Percentiles rank a stretch among this genome's conserved stretches.
phyloP scores from a whole-genome alignment of 139 green algal species.

The Limnomonas spitsbergensis region DNA sequence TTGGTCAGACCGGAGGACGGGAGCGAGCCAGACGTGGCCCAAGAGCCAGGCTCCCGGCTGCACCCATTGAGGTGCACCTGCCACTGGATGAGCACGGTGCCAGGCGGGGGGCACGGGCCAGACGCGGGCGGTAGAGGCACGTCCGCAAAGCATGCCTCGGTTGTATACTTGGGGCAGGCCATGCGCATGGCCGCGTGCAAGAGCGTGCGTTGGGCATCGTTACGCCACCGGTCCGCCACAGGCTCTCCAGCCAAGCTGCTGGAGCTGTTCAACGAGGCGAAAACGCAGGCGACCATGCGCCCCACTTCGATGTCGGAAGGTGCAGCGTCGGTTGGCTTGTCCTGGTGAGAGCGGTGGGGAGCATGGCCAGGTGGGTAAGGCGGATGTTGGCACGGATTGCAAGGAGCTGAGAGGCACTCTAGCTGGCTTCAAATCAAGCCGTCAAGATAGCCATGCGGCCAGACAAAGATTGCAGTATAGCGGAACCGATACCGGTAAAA shows the following conservation, averaged over 20 bases:
- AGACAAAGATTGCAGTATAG: not conserved
- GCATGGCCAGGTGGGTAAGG: too few species aligned
- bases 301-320: constrained; percentile 31
- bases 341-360: too few species aligned
- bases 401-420: not conserved
- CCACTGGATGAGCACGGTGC: constrained; percentile 38
- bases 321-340: too few species aligned
- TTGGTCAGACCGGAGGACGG: not conserved
- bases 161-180: constrained; percentile 38
- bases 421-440: not conserved
- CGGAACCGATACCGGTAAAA: too few species aligned
- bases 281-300: constrained; percentile 33
- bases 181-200: constrained; percentile 7
- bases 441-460: not conserved
- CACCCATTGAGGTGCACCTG: constrained; percentile 33
- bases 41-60: constrained; percentile 32
- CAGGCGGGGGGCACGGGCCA: not conserved
- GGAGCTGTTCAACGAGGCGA: not conserved
- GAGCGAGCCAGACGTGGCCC: not conserved
- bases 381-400: not conserved
- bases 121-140: constrained; percentile 27
- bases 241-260: not conserved
- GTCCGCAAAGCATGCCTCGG: constrained; percentile 33
- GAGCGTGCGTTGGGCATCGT: constrained; percentile 18
- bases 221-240: not conserved